A percentile compares a stretch with the other conserved stretches of the same genome.
phyloP scores from a whole-genome alignment of 108 stramenopile genomes.

The Mediolabrus comicus region DNA sequence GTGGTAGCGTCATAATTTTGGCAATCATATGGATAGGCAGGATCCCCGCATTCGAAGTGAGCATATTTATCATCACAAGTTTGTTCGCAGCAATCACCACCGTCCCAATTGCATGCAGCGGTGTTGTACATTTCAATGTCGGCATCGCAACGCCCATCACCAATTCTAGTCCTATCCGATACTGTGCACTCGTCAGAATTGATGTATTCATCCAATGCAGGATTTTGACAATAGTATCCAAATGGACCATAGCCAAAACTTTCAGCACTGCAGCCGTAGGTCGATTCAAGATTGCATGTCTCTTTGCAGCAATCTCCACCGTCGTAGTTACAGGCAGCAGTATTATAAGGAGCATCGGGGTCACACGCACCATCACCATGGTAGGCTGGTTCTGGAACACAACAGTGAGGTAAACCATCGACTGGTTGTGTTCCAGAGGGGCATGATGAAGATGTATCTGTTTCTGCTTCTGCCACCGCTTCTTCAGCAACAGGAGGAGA shows the following conservation, averaged over 20 bases:
- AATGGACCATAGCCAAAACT: conserved; percentile 44
- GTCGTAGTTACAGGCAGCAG: conserved; percentile 78
- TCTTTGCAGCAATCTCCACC: conserved; percentile 90
- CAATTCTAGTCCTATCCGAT: conserved; percentile 36
- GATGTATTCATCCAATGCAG: conserved; percentile 27
- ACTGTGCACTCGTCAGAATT: conserved; percentile 35
- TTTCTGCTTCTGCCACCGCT: not conserved
- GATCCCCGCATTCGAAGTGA: conserved; percentile 42
- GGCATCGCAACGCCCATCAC: conserved; percentile 47
- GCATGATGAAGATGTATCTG: conserved; percentile 2
- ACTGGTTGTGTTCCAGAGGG: conserved; percentile 27
- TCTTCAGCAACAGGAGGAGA: not conserved
- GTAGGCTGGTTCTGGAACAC: conserved; percentile 41
- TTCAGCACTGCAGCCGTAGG: conserved; percentile 33
- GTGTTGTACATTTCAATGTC: conserved; percentile 42
- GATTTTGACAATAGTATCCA: conserved; percentile 43
- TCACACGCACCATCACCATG: conserved; percentile 51
- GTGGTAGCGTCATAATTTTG: conserved; percentile 14
- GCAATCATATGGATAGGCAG: conserved; percentile 37
- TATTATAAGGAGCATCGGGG: conserved; percentile 83
- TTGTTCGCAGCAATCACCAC: conserved; percentile 18
- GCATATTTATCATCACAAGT: conserved; percentile 29
- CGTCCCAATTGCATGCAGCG: conserved; percentile 36
- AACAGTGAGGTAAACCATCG: conserved; percentile 35
- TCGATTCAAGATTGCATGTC: conserved; percentile 46